phyloP scores from a whole-genome alignment of 495 filamentous ascomycete genomes.

The Cercophora newfieldiana region DNA sequence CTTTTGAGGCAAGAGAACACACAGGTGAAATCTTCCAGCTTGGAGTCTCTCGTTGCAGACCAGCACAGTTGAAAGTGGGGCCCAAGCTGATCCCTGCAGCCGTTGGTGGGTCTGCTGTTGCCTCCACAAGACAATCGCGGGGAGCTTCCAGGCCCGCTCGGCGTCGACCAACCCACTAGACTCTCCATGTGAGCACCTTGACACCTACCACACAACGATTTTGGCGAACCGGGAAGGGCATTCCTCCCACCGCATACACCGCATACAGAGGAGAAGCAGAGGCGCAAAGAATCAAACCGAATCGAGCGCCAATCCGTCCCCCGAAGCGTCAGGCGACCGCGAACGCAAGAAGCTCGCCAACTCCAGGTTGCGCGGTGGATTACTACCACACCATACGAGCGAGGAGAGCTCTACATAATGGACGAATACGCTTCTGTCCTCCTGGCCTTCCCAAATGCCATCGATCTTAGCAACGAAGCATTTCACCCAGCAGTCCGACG shows the following conservation, averaged over 20 bases:
- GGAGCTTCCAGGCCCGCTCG: neutral
- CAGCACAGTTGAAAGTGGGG: neutral
- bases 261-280: neutral
- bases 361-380: neutral
- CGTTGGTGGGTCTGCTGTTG: neutral
- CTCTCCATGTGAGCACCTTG: neutral
- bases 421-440: slow-evolving; percentile 39
- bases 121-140: slow-evolving; percentile 1
- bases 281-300: neutral
- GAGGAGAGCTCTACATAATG: slow-evolving; percentile 27
- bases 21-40: neutral
- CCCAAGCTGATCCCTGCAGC: neutral
- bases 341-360: neutral
- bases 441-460: slow-evolving; percentile 41
- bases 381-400: neutral
- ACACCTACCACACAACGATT: neutral
- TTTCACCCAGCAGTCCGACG: slow-evolving; percentile 32
- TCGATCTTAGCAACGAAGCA: slow-evolving; percentile 20
- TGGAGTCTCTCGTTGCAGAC: neutral
- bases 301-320: neutral
- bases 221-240: neutral
- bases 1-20: too few relatives aligned
- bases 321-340: neutral
- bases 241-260: too few relatives aligned
- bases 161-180: neutral